A percentile compares a stretch with the other conserved stretches of the same genome.
Conservation (phyloP, 23 red algal genomes). For the Chondrus crispus region DNA sequence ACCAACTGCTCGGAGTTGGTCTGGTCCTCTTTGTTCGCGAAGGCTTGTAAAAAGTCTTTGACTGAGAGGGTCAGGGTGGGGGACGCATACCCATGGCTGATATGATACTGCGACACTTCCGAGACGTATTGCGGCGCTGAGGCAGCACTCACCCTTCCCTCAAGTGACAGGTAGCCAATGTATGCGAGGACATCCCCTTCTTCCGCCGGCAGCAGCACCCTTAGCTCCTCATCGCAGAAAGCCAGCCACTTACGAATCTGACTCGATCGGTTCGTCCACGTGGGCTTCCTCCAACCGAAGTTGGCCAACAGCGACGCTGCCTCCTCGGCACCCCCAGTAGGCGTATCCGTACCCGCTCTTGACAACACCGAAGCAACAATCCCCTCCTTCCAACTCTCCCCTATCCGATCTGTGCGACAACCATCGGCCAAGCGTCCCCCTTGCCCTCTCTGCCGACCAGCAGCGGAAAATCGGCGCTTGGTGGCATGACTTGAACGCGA, state of each 20-base stretch:
- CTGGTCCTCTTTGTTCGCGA: background rate
- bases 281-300: background rate
- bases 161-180: slow-evolving; percentile 12
- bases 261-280: background rate
- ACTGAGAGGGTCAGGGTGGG: background rate
- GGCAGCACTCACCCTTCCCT: background rate
- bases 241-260: background rate
- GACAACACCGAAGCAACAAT: background rate
- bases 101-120: background rate
- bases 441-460: too few species aligned
- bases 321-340: slow-evolving; percentile 4
- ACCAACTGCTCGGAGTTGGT: background rate
- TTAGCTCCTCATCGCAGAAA: background rate
- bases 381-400: background rate
- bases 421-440: background rate
- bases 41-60: background rate
- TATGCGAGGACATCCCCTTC: slow-evolving; percentile 7
- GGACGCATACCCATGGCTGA: background rate
- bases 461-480: too few species aligned
- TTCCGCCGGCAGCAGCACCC: background rate
- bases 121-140: slow-evolving; percentile 26
- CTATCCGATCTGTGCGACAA: background rate
- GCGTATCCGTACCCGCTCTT: background rate
- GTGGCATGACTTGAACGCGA: background rate
- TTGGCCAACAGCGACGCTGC: background rate